Evolutionary conservation across 192 early-diverging fungal genomes (phyloP).

Genomic region (Borealophlyctis nickersoniae): DNA sequence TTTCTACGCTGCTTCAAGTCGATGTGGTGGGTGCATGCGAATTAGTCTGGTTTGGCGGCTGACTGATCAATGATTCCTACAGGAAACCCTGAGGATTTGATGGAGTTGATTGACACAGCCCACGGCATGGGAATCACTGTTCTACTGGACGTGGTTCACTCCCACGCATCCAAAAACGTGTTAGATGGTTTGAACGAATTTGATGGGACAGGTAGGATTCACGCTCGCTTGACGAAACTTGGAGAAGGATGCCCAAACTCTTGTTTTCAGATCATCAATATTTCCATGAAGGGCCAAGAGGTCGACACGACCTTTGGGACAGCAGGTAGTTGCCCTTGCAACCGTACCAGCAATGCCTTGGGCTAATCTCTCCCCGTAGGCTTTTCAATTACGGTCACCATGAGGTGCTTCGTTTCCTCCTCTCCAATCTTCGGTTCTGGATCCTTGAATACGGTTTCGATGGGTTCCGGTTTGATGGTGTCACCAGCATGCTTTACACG

Average conservation of each 20-base stretch:
- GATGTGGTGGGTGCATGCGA: constrained; percentile 60
- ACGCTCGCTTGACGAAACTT: too few species aligned
- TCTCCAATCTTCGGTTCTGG: constrained; percentile 95
- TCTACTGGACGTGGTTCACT: constrained; percentile 92
- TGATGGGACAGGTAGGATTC: constrained; percentile 74
- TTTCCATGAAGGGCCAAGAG: constrained; percentile 85
- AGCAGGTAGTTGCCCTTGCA: constrained; percentile 19
- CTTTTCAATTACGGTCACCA: constrained; percentile 94
- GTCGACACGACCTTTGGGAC: constrained; percentile 92
- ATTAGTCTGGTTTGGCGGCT: neutral
- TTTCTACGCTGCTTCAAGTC: constrained; percentile 90
- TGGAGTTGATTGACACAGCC: constrained; percentile 86
- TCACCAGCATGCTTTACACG: constrained; percentile 92
- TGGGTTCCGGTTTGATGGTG: constrained; percentile 98
- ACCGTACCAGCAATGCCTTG: constrained; percentile 9
- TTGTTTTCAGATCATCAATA: constrained; percentile 75
- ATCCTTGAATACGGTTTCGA: constrained; percentile 87
- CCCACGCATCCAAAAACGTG: constrained; percentile 93
- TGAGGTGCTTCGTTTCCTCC: constrained; percentile 88
- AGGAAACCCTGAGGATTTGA: constrained; percentile 88
- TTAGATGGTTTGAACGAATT: constrained; percentile 92
- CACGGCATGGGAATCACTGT: constrained; percentile 86
- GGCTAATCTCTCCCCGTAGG: constrained; percentile 35
- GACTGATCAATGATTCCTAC: neutral
- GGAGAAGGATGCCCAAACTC: neutral